A percentile compares a stretch with the other conserved stretches of the same genome.
These are phyloP conservation scores for Wickerhamiella kazuoi DNA, from an alignment of 805 yeast species.

Conservation along the genomic window DNA sequence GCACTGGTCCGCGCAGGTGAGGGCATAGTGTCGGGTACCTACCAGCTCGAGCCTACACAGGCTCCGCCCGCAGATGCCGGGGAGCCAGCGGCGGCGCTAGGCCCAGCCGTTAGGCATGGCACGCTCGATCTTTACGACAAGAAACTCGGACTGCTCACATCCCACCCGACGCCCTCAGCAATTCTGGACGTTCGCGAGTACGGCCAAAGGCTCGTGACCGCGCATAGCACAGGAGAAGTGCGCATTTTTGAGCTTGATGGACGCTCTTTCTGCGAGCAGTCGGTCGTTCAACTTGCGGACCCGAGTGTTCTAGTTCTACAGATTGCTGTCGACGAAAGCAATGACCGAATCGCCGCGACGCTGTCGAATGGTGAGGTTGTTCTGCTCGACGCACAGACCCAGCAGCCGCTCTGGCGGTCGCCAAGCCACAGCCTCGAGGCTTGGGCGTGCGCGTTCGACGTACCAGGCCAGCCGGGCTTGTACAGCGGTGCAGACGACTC, in stretches of 20 bases:
- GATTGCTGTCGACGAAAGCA: slow-evolving; percentile 9
- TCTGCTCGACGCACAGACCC: slow-evolving; percentile 18
- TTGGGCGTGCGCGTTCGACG: slow-evolving; percentile 61
- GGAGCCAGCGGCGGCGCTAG: too few relatives aligned
- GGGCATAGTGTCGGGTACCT: slow-evolving; percentile 57
- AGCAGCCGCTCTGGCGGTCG: slow-evolving; percentile 4
- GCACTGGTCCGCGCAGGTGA: slow-evolving; percentile 44
- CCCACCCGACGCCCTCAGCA: slow-evolving; percentile 24
- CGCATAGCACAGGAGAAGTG: slow-evolving; percentile 68
- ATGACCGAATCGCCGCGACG: slow-evolving; percentile 33
- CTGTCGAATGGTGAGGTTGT: slow-evolving; percentile 50
- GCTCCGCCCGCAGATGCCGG: too few relatives aligned
- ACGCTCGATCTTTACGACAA: slow-evolving; percentile 29
- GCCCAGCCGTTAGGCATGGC: slow-evolving; percentile 47
- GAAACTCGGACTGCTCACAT: slow-evolving; percentile 7
- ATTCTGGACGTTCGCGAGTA: slow-evolving; percentile 59
- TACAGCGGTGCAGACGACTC: slow-evolving; percentile 84
- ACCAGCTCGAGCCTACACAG: slow-evolving; percentile 49
- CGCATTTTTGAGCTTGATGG: slow-evolving; percentile 37
- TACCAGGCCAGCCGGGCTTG: slow-evolving; percentile 28
- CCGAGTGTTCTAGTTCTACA: slow-evolving; percentile 38
- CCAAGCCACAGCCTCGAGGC: slow-evolving; percentile 57
- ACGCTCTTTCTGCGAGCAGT: slow-evolving; percentile 11
- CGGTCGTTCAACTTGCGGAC: slow-evolving; percentile 32
- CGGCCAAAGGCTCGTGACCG: slow-evolving; percentile 25